A percentile compares a stretch with the other conserved stretches of the same genome.
Conservation (phyloP, 345 rosid species). For the Turritis glabra region DNA sequence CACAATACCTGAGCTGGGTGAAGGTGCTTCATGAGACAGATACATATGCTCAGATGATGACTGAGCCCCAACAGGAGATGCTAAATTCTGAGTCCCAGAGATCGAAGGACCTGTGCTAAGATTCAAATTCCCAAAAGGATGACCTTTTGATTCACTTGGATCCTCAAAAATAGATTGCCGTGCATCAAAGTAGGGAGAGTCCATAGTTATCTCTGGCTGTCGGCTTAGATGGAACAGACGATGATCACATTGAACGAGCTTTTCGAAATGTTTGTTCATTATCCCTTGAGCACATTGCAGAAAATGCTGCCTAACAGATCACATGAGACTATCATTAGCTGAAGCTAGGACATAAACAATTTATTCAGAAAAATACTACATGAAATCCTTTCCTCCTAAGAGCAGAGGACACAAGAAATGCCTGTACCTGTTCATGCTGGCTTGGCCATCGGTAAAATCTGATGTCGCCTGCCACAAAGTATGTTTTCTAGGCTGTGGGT, state of each 20-base stretch:
- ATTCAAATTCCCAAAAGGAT: conserved; percentile 47
- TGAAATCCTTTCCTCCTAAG: background rate
- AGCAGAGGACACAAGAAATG: conserved; percentile 17
- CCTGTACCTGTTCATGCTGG: conserved; percentile 71
- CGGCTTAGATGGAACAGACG: conserved; percentile 79
- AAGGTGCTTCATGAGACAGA: conserved; percentile 73
- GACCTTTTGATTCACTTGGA: conserved; percentile 57
- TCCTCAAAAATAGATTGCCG: conserved; percentile 69
- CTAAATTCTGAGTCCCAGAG: conserved; percentile 58
- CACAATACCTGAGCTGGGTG: conserved; percentile 82
- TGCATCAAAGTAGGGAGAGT: conserved; percentile 79
- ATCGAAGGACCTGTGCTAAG: conserved; percentile 44
- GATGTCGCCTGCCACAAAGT: conserved; percentile 99
- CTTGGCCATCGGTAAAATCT: conserved; percentile 98
- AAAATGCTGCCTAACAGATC: conserved; percentile 75
- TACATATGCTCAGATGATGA: conserved; percentile 71
- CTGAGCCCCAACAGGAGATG: conserved; percentile 68
- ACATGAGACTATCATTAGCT: conserved; percentile 5
- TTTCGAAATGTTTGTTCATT: conserved; percentile 86
- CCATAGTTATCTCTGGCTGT: conserved; percentile 72
- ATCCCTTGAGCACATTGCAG: conserved; percentile 92
- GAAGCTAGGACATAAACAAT: background rate
- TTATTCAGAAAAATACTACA: conserved; percentile 4
- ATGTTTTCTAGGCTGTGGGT: conserved; percentile 97
- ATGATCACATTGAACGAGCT: conserved; percentile 93